Evolutionary conservation across 768 basidiomycete genomes (phyloP).

Genomic region (Tricholoma furcatifolium): DNA sequence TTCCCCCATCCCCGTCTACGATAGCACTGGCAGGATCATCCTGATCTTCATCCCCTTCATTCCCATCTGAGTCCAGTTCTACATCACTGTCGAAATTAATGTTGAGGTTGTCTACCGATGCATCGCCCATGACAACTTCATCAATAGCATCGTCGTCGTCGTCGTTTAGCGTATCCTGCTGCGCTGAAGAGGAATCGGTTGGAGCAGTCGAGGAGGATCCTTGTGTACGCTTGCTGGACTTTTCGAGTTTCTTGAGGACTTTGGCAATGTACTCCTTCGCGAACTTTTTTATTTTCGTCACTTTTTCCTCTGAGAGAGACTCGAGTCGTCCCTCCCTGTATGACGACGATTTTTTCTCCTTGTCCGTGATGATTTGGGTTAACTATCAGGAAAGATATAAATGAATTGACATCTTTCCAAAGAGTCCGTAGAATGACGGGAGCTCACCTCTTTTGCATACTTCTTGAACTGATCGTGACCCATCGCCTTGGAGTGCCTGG

Average conservation of each 20-base stretch:
- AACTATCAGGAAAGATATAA: slow-evolving; percentile 45
- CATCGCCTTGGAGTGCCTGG: slow-evolving; percentile 77
- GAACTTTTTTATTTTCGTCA: slow-evolving; percentile 88
- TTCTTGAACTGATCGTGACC: slow-evolving; percentile 87
- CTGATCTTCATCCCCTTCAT: slow-evolving; percentile 1
- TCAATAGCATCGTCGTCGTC: slow-evolving; percentile 30
- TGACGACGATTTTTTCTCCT: slow-evolving; percentile 88
- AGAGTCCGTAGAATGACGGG: background rate
- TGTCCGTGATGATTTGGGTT: slow-evolving; percentile 83
- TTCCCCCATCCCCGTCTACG: background rate
- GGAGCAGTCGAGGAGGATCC: slow-evolving; percentile 25
- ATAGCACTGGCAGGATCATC: background rate
- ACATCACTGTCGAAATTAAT: slow-evolving; percentile 24
- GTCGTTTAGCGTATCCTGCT: slow-evolving; percentile 37
- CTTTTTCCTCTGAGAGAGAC: slow-evolving; percentile 81
- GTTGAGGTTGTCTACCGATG: slow-evolving; percentile 34
- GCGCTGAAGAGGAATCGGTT: slow-evolving; percentile 36
- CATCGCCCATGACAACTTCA: slow-evolving; percentile 27
- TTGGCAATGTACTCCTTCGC: slow-evolving; percentile 89
- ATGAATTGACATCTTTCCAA: background rate
- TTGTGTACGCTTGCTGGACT: slow-evolving; percentile 34
- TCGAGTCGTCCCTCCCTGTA: slow-evolving; percentile 78
- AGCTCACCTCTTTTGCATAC: slow-evolving; percentile 89
- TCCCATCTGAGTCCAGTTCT: slow-evolving; percentile 3
- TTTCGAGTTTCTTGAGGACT: slow-evolving; percentile 67